Conservation (phyloP, 169 alveolate species). For the Cryptosporidium ubiquitum region DNA sequence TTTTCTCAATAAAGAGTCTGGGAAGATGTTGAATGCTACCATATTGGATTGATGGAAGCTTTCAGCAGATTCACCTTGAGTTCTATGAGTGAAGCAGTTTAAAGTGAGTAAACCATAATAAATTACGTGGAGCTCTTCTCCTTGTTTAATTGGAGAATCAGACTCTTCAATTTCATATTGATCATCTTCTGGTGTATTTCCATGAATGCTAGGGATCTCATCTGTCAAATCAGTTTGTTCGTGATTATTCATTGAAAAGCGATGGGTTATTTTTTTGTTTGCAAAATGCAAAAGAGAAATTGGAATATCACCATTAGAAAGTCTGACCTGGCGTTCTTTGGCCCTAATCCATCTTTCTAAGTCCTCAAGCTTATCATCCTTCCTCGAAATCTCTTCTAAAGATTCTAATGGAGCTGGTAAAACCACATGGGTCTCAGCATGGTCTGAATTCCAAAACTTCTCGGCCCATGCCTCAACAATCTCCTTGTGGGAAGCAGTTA, state of each 20-base stretch:
- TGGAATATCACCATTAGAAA: conserved; percentile 17
- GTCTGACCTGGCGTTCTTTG: conserved; percentile 17
- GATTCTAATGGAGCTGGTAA: conserved; percentile 27
- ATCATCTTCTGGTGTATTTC: background rate
- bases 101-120: conserved; percentile 46
- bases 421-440: conserved; percentile 25
- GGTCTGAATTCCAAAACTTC: conserved; percentile 12
- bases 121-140: conserved; percentile 33
- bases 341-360: conserved; percentile 36
- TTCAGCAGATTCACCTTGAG: background rate
- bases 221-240: background rate
- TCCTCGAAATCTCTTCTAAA: conserved; percentile 14
- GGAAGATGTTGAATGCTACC: conserved; percentile 22
- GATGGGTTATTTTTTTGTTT: background rate
- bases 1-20: conserved; percentile 32
- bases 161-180: background rate
- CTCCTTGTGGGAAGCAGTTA: background rate
- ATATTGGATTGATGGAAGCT: background rate
- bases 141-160: background rate
- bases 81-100: conserved; percentile 16
- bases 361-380: background rate
- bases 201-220: background rate
- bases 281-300: conserved; percentile 10
- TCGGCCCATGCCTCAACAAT: conserved; percentile 42
- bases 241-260: background rate